Evolutionary conservation across 1,139 yeast species (phyloP), one percentile per base, ranked within the genome.

Genomic region (Debaryomyces singareniensis): DNA sequence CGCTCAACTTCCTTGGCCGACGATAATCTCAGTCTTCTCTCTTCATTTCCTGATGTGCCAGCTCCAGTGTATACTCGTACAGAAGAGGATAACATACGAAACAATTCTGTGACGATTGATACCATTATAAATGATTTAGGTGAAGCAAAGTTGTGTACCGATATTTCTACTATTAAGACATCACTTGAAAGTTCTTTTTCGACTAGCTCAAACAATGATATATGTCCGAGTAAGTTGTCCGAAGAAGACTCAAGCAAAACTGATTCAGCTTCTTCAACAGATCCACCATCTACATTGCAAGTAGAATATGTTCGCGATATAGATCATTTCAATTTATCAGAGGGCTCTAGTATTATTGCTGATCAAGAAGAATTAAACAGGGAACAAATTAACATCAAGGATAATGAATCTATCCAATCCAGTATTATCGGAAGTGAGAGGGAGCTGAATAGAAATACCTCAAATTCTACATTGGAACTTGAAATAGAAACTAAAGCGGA

Each of bases 21-120:
- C n/a, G 65, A 57, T 34, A 56, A 60, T 2, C 34, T 62, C 13
- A 57, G 63, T 34, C 40, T 68, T 29, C 40, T 56, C 5, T 57
- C 64, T 3, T 60, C 68, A 0, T 46, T 59, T 5, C 59, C 62
- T 1, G 38, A 37, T 12, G 60, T 47, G n/a, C 59, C 66, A 1
- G 60, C 61, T 1, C 68, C 68, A 1, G 60, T 67, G 1, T 64
- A 64, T 39, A 61, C 58, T 16, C 35, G 35, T 2, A 26, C 49
- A 5, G 27, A 25, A 3, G 26, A 20, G 11, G 9, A 24, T 5
- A 15, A 6, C 14, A 16, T 16, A 24, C 26, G 25, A 10, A 15
- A 11, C 12, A 25, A 13, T 15, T 12, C 12, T 14, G 27, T 25
- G 24, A 49, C 42, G 24, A 54, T 55, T 28, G 61, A 55, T 30